Evolutionary conservation across 352 stramenopile species (phyloP), one percentile per base, ranked within the genome.

Genomic region (Phytophthora litchii): DNA sequence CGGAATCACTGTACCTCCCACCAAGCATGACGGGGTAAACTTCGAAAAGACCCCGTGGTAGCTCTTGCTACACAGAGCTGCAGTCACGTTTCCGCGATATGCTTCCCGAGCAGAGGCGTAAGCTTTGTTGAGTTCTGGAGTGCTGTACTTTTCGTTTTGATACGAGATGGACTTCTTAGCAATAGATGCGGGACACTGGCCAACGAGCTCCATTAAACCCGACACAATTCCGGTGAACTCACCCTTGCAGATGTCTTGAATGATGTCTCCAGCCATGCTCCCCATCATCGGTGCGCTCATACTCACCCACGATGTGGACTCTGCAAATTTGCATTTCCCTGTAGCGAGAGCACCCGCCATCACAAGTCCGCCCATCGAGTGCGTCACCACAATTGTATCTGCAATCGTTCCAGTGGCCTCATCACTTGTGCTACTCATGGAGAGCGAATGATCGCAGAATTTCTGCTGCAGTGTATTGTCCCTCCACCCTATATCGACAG

Each of bases 31-130:
- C 9, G 14, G 4, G n/a, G 57, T 32, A 21, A 67, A 69, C 9
- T 54, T 52, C 0, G 72, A 75, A 1, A 73, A 29, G 10, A 82
- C 46, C 3, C 73, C 73, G 16, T 47, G 29, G 38, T 72, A 74
- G 13, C 16, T 50, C 23, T 53, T 57, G 21, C 62, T 72, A 23
- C 71, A 83, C 4, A 82, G 59, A 0, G 60, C 64, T 12, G 66
- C 58, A 1, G 43, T 66, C n/a, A 74, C 60, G 29, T 80, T 57
- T 19, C 41, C 34, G 11, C 27, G 34, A 40, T 77, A 74, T 0
- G 55, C 68, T 21, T 44, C 49, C 19, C 66, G 72, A 16, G 42
- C 48, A 9, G 27, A 34, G 13, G 11, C 23, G 17, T 54, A 64
- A 5, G 45, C 55, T 16, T 19, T 38, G 19, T 58, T 42, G 0